These are phyloP conservation scores for Penicillium sp. DNA, from an alignment of 2,329 filamentous ascomycete genomes.

Conservation along the genomic window DNA sequence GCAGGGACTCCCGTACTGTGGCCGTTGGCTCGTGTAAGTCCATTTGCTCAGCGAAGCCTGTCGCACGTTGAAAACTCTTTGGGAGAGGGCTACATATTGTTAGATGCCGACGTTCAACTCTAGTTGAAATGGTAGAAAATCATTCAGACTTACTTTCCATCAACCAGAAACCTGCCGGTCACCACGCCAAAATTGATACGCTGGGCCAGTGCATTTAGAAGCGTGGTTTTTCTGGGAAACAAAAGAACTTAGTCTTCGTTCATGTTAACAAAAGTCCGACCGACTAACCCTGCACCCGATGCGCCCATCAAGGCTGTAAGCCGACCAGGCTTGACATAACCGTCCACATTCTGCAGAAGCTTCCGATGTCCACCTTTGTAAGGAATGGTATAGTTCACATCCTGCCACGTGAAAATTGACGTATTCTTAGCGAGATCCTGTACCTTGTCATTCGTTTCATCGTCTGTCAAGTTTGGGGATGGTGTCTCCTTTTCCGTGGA, in stretches of 20 bases:
- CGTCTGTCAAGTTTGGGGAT: conserved; percentile 16
- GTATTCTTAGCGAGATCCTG: conserved; percentile 62
- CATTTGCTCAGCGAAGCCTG: conserved; percentile 61
- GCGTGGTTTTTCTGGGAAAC: conserved; percentile 47
- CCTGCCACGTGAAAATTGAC: conserved; percentile 80
- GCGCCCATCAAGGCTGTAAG: conserved; percentile 80
- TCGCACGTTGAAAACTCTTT: conserved; percentile 53
- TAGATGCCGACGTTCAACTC: not conserved
- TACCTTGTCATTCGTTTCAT: conserved; percentile 30
- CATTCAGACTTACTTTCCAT: conserved; percentile 39
- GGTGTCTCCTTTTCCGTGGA: conserved; percentile 34
- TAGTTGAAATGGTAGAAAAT: not conserved
- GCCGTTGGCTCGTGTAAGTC: conserved; percentile 67
- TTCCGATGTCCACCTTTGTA: conserved; percentile 45
- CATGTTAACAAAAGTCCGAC: not conserved
- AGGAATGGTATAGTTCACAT: conserved; percentile 69
- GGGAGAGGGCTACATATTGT: conserved; percentile 36
- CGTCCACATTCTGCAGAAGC: conserved; percentile 62
- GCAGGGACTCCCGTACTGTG: conserved; percentile 65
- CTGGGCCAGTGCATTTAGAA: conserved; percentile 49
- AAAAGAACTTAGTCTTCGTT: not conserved
- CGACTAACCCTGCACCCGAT: conserved; percentile 55
- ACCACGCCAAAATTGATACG: conserved; percentile 47
- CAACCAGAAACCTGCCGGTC: conserved; percentile 46
- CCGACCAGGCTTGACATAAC: conserved; percentile 73